phyloP scores from a whole-genome alignment of 2,329 filamentous ascomycete genomes.

The Fusarium cicatricum region DNA sequence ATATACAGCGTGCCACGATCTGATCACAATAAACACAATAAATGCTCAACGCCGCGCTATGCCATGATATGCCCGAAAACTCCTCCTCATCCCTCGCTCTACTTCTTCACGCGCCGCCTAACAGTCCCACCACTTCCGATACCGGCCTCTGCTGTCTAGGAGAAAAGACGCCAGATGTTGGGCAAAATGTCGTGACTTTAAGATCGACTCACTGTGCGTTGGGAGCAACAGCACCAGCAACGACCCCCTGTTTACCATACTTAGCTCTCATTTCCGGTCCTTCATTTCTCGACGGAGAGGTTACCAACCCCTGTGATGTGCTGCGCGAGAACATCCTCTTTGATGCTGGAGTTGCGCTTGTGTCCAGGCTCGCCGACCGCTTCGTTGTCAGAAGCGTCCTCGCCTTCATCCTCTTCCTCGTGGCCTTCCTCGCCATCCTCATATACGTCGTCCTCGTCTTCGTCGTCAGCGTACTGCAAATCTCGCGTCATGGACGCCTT shows the following conservation, averaged over 20 bases:
- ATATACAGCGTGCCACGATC: slow-evolving; percentile 30
- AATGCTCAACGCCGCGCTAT: slow-evolving; percentile 48
- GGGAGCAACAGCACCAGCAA: slow-evolving; percentile 21
- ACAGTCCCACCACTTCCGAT: background rate
- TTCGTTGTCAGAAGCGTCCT: slow-evolving; percentile 13
- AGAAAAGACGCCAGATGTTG: slow-evolving; percentile 1
- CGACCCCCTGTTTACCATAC: slow-evolving; percentile 31
- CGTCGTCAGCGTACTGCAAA: slow-evolving; percentile 51
- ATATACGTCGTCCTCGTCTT: slow-evolving; percentile 53
- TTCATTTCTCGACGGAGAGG: slow-evolving; percentile 55
- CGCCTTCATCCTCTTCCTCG: slow-evolving; percentile 30
- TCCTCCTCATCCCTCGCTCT: background rate
- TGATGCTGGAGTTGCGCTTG: slow-evolving; percentile 35
- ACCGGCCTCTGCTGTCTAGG: slow-evolving; percentile 7
- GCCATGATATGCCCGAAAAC: slow-evolving; percentile 31
- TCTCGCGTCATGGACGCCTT: slow-evolving; percentile 51
- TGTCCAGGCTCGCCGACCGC: background rate
- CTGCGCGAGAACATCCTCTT: slow-evolving; percentile 62
- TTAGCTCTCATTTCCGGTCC: slow-evolving; percentile 45
- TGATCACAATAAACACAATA: slow-evolving; percentile 32
- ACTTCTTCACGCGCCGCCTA: background rate
- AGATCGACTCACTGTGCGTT: slow-evolving; percentile 21
- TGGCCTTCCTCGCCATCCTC: slow-evolving; percentile 36
- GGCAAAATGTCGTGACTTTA: slow-evolving; percentile 19
- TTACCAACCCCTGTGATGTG: slow-evolving; percentile 67